A percentile compares a stretch with the other conserved stretches of the same genome.
Evolutionary conservation across 1,139 yeast species (phyloP).

Genomic region (Lipomyces yarrowii): DNA sequence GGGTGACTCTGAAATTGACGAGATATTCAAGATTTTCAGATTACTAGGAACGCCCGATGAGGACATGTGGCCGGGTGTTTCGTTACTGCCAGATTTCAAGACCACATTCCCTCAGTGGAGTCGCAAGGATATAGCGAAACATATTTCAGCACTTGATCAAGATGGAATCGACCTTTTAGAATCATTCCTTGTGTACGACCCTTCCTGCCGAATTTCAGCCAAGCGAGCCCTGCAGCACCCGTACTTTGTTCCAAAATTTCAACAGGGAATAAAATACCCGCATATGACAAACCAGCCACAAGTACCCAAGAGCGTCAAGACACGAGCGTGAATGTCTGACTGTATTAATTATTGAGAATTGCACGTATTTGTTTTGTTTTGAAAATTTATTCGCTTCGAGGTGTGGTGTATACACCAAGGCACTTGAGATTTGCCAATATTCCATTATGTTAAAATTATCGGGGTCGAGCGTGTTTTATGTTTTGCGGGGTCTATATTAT

Average conservation of each 20-base stretch:
- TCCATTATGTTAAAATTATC: not conserved
- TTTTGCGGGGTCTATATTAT: not conserved
- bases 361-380: not conserved
- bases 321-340: not conserved
- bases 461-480: not conserved
- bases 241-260: conserved; percentile 53
- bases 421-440: not conserved
- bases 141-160: conserved; percentile 79
- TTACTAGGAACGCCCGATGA: conserved; percentile 94
- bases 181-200: conserved; percentile 84
- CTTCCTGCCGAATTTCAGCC: conserved; percentile 91
- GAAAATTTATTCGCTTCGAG: not conserved
- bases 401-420: not conserved
- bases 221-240: conserved; percentile 90
- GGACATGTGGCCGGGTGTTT: conserved; percentile 95
- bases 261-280: conserved; percentile 10
- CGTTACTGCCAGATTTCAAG: conserved; percentile 90
- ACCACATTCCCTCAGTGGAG: conserved; percentile 96
- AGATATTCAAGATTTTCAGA: conserved; percentile 91
- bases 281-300: conserved; percentile 7
- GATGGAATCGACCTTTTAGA: conserved; percentile 83
- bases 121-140: conserved; percentile 66
- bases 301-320: conserved; percentile 5
- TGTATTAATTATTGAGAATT: not conserved
- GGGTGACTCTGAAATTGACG: conserved; percentile 97